Conservation (phyloP, 2,329 filamentous ascomycete species). For the Rhinocladiella similis region DNA sequence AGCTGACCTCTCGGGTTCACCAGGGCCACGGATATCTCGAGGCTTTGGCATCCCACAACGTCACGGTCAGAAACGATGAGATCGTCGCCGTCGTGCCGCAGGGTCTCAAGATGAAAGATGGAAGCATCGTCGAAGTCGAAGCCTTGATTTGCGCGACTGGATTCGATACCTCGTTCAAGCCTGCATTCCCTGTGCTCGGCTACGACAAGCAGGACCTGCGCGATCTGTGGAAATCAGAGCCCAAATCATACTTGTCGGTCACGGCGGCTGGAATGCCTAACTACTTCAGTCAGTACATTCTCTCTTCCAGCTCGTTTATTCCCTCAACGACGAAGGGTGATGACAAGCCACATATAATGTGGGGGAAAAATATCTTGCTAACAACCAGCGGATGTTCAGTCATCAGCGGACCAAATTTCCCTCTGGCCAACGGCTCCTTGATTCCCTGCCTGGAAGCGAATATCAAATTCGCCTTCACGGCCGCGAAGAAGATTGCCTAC, state of each 20-base stretch:
- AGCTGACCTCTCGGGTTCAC: constrained; percentile 17
- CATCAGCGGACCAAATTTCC: constrained; percentile 34
- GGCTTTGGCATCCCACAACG: constrained; percentile 25
- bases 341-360: too few species aligned
- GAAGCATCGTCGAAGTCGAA: constrained; percentile 33
- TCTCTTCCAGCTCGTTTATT: background rate
- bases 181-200: constrained; percentile 36
- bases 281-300: constrained; percentile 29
- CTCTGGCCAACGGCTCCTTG: constrained; percentile 32
- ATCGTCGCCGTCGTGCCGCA: background rate
- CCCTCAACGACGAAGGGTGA: background rate
- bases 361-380: too few species aligned
- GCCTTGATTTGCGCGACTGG: constrained; percentile 39
- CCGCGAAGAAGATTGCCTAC: constrained; percentile 38
- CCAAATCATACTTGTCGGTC: constrained; percentile 46
- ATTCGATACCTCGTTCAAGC: constrained; percentile 37
- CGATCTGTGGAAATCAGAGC: constrained; percentile 38
- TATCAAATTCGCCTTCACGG: constrained; percentile 37
- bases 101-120: constrained; percentile 27
- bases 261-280: constrained; percentile 47
- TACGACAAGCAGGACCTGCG: constrained; percentile 21
- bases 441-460: constrained; percentile 35
- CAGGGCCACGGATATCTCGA: constrained; percentile 43
- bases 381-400: constrained; percentile 8
- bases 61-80: constrained; percentile 2